These are phyloP conservation scores for Cryptococcus maquisensis DNA, from an alignment of 1,284 basidiomycete genomes.

Conservation along the genomic window DNA sequence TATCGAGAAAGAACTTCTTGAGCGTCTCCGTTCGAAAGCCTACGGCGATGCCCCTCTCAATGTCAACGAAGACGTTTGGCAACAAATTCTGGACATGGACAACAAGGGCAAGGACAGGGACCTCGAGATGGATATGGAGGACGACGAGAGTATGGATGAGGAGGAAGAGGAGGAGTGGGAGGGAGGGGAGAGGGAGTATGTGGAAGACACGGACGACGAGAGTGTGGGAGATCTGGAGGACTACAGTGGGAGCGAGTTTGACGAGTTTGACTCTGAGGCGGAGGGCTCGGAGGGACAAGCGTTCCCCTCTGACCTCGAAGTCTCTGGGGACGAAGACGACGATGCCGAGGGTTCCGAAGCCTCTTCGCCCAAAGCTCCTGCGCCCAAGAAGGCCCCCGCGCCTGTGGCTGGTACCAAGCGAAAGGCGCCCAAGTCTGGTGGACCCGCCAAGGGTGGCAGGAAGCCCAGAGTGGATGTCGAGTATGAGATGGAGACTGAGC, in stretches of 20 bases:
- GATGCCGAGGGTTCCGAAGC: conserved; percentile 41
- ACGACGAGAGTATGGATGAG: conserved; percentile 57
- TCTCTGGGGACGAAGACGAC: conserved; percentile 50
- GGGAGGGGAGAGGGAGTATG: conserved; percentile 65
- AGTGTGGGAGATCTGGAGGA: conserved; percentile 60
- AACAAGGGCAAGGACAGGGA: conserved; percentile 53
- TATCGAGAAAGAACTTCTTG: conserved; percentile 94
- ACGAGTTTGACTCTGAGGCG: conserved; percentile 47
- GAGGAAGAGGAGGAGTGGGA: conserved; percentile 53
- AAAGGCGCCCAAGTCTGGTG: conserved; percentile 51
- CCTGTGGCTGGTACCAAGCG: conserved; percentile 39
- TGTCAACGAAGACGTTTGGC: conserved; percentile 97
- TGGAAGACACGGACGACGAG: conserved; percentile 61
- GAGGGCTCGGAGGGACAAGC: conserved; percentile 38
- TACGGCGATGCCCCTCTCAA: conserved; percentile 98
- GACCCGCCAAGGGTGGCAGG: conserved; percentile 54
- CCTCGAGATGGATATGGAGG: conserved; percentile 54
- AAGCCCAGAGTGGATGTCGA: conserved; percentile 81
- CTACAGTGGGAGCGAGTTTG: conserved; percentile 45
- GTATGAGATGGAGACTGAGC: conserved; percentile 87
- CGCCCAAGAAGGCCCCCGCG: conserved; percentile 11
- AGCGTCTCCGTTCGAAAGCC: conserved; percentile 90
- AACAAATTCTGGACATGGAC: conserved; percentile 77
- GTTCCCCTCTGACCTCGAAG: conserved; percentile 47
- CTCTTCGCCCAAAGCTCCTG: conserved; percentile 41